Evolutionary conservation across 768 basidiomycete genomes (phyloP).

Genomic region (Infundibulicybe gibba): DNA sequence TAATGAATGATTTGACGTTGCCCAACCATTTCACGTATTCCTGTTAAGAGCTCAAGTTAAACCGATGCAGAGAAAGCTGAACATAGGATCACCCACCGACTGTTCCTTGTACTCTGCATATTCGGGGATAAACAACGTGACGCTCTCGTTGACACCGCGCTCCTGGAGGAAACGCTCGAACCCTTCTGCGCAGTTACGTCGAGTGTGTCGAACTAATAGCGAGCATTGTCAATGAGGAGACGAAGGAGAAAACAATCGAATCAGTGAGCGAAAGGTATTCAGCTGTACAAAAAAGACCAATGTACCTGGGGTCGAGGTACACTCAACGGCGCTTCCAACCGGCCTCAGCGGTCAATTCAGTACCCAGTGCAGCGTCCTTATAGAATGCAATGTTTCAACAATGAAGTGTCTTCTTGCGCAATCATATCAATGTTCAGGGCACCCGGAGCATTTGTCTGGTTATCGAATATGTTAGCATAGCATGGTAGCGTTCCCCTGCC

Average conservation of each 20-base stretch:
- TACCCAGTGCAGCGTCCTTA: slow-evolving; percentile 64
- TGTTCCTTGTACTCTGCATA: slow-evolving; percentile 92
- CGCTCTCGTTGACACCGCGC: slow-evolving; percentile 78
- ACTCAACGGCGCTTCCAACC: slow-evolving; percentile 92
- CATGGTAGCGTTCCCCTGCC: not conserved
- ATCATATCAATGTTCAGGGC: slow-evolving; percentile 77
- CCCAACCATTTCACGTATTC: slow-evolving; percentile 92
- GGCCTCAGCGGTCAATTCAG: slow-evolving; percentile 79
- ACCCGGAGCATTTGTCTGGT: slow-evolving; percentile 49
- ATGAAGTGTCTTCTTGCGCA: slow-evolving; percentile 74
- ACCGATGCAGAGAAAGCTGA: slow-evolving; percentile 1
- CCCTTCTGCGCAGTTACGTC: slow-evolving; percentile 86
- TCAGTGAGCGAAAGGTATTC: too few species aligned
- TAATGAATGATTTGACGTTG: slow-evolving; percentile 80
- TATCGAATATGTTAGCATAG: not conserved
- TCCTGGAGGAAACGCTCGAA: slow-evolving; percentile 89
- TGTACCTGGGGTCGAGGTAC: slow-evolving; percentile 89
- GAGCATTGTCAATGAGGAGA: too few species aligned
- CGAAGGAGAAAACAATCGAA: too few species aligned
- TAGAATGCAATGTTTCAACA: slow-evolving; percentile 93
- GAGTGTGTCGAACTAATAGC: slow-evolving; percentile 93
- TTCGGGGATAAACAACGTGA: slow-evolving; percentile 86
- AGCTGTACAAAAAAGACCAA: slow-evolving; percentile 72
- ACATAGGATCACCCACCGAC: slow-evolving; percentile 49
- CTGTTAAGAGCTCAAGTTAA: slow-evolving; percentile 31